A percentile compares a stretch with the other conserved stretches of the same genome.
Conservation (phyloP, 1,284 basidiomycete species). For the Ganoderma resinaceum region DNA sequence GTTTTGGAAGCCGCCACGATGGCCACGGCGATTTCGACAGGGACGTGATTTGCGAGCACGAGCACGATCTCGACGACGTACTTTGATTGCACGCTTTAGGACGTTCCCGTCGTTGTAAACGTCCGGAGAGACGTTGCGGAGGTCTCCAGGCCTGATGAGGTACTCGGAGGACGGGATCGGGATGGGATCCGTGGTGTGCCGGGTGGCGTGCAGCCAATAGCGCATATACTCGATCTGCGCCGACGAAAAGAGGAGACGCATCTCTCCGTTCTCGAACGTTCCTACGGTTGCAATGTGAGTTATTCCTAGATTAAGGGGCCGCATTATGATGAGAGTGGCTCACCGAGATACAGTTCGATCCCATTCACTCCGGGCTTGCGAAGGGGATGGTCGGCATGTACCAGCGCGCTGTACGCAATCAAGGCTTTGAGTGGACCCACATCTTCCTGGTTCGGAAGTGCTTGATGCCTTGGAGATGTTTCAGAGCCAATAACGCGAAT, state of each 20-base stretch:
- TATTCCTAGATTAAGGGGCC: background rate
- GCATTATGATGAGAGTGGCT: constrained; percentile 17
- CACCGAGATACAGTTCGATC: constrained; percentile 77
- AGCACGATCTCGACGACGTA: constrained; percentile 34
- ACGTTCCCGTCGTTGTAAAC: constrained; percentile 59
- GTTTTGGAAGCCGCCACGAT: background rate
- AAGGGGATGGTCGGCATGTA: constrained; percentile 77
- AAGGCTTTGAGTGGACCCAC: constrained; percentile 72
- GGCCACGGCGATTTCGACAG: constrained; percentile 10
- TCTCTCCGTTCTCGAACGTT: constrained; percentile 69
- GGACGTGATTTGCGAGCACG: constrained; percentile 11
- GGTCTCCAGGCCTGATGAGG: constrained; percentile 60
- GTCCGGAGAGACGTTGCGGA: constrained; percentile 64
- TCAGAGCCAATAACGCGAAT: constrained; percentile 9
- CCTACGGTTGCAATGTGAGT: constrained; percentile 41
- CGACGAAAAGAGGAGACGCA: constrained; percentile 79
- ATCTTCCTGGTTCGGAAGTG: constrained; percentile 55
- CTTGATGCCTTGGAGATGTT: constrained; percentile 47
- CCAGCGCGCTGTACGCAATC: constrained; percentile 68
- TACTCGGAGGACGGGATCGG: constrained; percentile 78
- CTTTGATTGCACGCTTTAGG: constrained; percentile 67
- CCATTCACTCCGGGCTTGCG: constrained; percentile 66
- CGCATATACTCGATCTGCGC: constrained; percentile 85
- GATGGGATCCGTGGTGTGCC: constrained; percentile 67
- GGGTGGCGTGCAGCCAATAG: constrained; percentile 83